These are phyloP conservation scores for Avena eriantha DNA, from an alignment of 176 grass and related monocot genomes.

Conservation along the genomic window DNA sequence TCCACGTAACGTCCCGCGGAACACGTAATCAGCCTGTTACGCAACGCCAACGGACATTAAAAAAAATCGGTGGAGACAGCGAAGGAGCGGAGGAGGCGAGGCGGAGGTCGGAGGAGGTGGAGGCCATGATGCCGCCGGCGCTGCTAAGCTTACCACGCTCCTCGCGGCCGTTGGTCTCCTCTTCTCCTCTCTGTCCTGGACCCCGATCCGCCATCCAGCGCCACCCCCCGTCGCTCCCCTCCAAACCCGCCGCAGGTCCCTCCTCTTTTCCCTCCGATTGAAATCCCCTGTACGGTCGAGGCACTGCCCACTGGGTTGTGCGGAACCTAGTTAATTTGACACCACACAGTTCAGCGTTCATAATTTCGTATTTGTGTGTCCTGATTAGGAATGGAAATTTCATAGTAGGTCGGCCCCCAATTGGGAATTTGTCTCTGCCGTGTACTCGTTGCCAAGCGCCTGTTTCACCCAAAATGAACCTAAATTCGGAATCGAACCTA, in stretches of 20 bases:
- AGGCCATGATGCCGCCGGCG: slow-evolving; percentile 47
- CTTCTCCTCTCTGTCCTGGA: neutral
- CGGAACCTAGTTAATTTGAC: neutral
- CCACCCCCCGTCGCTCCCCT: slow-evolving; percentile 5
- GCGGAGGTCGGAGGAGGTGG: slow-evolving; percentile 2
- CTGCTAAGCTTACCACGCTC: slow-evolving; percentile 38
- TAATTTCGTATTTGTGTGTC: neutral
- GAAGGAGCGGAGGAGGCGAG: slow-evolving; percentile 34
- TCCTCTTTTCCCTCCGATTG: neutral
- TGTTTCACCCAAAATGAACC: neutral
- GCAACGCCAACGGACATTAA: slow-evolving; percentile 5
- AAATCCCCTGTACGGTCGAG: neutral
- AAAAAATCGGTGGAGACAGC: slow-evolving; percentile 39
- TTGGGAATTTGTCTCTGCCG: neutral
- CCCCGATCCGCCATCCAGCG: slow-evolving; percentile 37
- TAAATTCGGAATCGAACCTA: neutral
- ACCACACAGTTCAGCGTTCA: neutral
- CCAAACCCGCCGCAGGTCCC: slow-evolving; percentile 40
- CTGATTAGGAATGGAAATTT: neutral
- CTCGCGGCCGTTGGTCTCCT: slow-evolving; percentile 17
- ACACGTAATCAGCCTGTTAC: neutral
- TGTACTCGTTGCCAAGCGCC: neutral
- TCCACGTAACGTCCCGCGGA: neutral
- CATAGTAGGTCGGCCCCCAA: neutral
- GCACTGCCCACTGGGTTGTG: neutral